A percentile compares a stretch with the other conserved stretches of the same genome.
phyloP scores from a whole-genome alignment of 345 rosid species.

The Isatis tinctoria region DNA sequence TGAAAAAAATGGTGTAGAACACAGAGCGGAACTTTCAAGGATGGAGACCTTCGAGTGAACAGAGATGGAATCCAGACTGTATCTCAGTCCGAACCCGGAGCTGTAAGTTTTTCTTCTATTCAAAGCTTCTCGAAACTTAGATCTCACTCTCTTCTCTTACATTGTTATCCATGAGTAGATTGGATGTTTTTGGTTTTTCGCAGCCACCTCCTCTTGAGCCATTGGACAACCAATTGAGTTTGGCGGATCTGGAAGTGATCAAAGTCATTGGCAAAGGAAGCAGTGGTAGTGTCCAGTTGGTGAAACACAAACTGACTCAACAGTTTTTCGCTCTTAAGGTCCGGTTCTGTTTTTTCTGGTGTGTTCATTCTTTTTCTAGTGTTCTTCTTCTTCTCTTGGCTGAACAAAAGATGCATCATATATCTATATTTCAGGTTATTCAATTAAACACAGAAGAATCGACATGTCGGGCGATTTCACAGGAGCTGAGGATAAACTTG shows the following conservation, averaged over 20 bases:
- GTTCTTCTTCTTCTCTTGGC: not conserved
- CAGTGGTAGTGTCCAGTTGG: conserved; percentile 88
- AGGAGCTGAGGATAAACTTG: conserved; percentile 78
- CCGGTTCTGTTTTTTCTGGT: not conserved
- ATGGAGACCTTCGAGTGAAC: conserved; percentile 91
- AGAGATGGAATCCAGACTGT: conserved; percentile 80
- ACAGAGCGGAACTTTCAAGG: conserved; percentile 81
- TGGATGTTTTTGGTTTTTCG: conserved; percentile 2
- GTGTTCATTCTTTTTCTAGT: not conserved
- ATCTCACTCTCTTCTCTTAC: conserved; percentile 1
- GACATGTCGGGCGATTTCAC: conserved; percentile 55
- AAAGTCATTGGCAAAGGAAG: conserved; percentile 94
- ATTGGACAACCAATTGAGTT: conserved; percentile 61
- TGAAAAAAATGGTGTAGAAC: conserved; percentile 42
- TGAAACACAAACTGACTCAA: conserved; percentile 88
- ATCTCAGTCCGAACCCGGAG: conserved; percentile 43
- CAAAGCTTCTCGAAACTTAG: not conserved
- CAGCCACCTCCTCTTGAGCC: conserved; percentile 75
- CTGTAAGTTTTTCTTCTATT: conserved; percentile 37
- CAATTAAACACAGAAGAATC: conserved; percentile 75
- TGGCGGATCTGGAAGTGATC: conserved; percentile 67
- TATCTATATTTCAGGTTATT: conserved; percentile 42
- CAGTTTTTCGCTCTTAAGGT: conserved; percentile 96
- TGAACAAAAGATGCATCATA: not conserved
- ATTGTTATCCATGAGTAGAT: not conserved